These are phyloP conservation scores for Trichosporon faecale DNA, from an alignment of 1,284 basidiomycete genomes.

Conservation along the genomic window DNA sequence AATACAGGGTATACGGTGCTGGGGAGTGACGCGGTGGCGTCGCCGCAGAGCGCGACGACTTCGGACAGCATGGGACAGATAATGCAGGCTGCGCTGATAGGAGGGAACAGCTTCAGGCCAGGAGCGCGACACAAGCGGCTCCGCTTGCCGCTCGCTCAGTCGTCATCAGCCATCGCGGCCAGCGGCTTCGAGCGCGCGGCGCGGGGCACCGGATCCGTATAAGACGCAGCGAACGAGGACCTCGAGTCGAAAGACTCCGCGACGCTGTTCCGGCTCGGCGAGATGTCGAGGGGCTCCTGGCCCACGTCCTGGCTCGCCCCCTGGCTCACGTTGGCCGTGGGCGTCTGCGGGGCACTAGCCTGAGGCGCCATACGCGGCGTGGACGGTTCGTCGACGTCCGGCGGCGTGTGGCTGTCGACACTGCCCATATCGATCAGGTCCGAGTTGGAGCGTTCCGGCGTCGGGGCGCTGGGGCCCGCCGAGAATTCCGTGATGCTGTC, in stretches of 20 bases:
- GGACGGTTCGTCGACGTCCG: not conserved
- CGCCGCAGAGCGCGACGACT: too few relatives aligned
- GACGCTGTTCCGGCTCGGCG: not conserved
- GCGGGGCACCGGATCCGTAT: conserved; percentile 6
- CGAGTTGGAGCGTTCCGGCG: not conserved
- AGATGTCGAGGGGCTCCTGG: conserved; percentile 3
- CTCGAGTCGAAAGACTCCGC: conserved; percentile 7
- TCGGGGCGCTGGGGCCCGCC: not conserved
- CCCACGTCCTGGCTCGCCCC: too few relatives aligned
- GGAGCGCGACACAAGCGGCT: too few relatives aligned
- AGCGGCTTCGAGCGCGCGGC: conserved; percentile 12
- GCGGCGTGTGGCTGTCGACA: not conserved
- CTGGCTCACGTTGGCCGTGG: too few relatives aligned
- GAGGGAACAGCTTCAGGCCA: too few relatives aligned
- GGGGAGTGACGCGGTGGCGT: not conserved
- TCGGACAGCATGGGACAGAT: too few relatives aligned
- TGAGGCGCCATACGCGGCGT: not conserved
- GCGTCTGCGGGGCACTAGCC: not conserved
- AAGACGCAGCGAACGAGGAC: conserved; percentile 6
- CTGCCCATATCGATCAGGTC: conserved; percentile 11
- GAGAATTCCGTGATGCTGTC: not conserved
- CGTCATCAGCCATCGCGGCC: conserved; percentile 13
- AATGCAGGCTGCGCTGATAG: too few relatives aligned
- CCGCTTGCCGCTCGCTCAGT: not conserved
- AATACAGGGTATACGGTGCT: not conserved